Percentiles rank a stretch among this genome's conserved stretches.
phyloP scores from a whole-genome alignment of 768 basidiomycete genomes.

The Boletus reticulatus region DNA sequence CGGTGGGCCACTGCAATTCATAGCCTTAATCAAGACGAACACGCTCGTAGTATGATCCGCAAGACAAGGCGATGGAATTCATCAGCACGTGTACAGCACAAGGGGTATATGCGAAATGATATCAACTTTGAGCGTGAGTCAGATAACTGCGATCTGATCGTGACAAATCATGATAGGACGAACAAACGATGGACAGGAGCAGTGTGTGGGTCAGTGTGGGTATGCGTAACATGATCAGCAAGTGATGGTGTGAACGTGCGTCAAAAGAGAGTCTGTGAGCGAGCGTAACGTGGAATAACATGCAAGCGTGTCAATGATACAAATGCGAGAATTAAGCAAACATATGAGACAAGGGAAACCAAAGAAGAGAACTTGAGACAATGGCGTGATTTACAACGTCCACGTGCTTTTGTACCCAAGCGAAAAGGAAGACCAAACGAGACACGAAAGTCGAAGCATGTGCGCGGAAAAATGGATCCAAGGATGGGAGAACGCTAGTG shows the following conservation, averaged over 20 bases:
- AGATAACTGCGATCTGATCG: no score
- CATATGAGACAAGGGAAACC: constrained; percentile 21
- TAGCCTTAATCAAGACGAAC: no score
- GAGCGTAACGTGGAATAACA: neutral
- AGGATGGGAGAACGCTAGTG: neutral
- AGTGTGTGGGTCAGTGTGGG: constrained; percentile 2
- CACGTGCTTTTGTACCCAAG: constrained; percentile 4
- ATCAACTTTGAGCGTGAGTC: no score
- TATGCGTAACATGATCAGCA: constrained; percentile 3
- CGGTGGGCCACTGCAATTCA: no score
- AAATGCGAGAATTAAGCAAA: constrained; percentile 29
- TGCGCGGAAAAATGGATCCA: constrained; percentile 1
- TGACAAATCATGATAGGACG: neutral
- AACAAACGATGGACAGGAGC: constrained; percentile 7
- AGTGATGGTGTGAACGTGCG: neutral
- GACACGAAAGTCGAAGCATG: constrained; percentile 12
- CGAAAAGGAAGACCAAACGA: constrained; percentile 2
- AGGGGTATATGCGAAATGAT: neutral
- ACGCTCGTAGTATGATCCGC: no score
- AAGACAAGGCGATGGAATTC: no score
- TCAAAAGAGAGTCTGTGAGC: constrained; percentile 2
- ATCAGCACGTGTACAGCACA: constrained; percentile 2
- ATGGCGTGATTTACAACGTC: constrained; percentile 14
- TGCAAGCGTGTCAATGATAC: constrained; percentile 19
- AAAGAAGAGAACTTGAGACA: neutral